Percentiles rank a stretch among this genome's conserved stretches.
Evolutionary conservation across 352 stramenopile genomes (phyloP).

Genomic region (Pythium brachiatum): DNA sequence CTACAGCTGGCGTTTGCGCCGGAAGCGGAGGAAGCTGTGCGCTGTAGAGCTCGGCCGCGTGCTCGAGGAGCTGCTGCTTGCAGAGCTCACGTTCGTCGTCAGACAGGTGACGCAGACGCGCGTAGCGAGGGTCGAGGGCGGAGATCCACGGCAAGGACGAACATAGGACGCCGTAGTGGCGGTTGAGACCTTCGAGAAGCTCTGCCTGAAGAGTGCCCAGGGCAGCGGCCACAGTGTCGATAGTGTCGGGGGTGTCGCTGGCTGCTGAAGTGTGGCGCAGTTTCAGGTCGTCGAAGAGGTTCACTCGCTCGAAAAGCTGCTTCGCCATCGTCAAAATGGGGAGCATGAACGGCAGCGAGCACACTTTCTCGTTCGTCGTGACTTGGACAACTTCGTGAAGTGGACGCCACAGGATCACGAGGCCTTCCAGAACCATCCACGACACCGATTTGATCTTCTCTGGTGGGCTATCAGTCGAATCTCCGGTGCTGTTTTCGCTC

Average conservation of each 20-base stretch:
- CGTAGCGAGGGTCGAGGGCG: conserved; percentile 44
- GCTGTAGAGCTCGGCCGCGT: conserved; percentile 25
- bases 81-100: conserved; percentile 36
- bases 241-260: not conserved
- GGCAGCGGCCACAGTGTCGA: not conserved
- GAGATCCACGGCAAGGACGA: conserved; percentile 38
- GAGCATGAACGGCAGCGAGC: conserved; percentile 37
- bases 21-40: conserved; percentile 25
- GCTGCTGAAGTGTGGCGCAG: conserved; percentile 5
- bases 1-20: conserved; percentile 2
- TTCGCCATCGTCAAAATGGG: conserved; percentile 36
- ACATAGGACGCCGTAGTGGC: conserved; percentile 19
- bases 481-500: not conserved
- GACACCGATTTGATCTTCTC: conserved; percentile 1
- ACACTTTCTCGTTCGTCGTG: conserved; percentile 30
- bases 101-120: conserved; percentile 38
- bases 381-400: conserved; percentile 46
- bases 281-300: conserved; percentile 31
- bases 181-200: conserved; percentile 11
- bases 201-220: conserved; percentile 20
- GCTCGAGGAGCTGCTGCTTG: conserved; percentile 18
- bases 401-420: conserved; percentile 37
- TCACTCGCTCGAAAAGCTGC: conserved; percentile 28
- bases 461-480: not conserved
- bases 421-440: conserved; percentile 35